phyloP scores from a whole-genome alignment of 192 early-diverging fungal species.

The Backusella liffmaniae region DNA sequence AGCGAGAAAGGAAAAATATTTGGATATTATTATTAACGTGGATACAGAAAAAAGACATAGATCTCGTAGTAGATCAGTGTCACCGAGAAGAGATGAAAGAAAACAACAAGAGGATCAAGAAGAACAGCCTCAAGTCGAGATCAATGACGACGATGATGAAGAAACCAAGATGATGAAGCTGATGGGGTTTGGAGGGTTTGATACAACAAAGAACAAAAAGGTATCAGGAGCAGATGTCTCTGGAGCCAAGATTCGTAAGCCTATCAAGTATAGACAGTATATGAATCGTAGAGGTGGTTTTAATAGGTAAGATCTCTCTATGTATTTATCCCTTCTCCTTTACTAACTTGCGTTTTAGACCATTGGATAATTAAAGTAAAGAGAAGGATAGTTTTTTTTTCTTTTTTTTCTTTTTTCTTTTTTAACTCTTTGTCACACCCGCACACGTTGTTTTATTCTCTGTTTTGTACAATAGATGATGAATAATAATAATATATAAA shows the following conservation, averaged over 20 bases:
- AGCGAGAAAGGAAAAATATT: background rate
- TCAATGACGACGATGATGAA: slow-evolving; percentile 46
- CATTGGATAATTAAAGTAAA: slow-evolving; percentile 18
- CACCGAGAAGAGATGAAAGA: background rate
- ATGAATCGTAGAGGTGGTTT: slow-evolving; percentile 94
- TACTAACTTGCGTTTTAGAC: slow-evolving; percentile 7
- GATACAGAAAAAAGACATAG: background rate
- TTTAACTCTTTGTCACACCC: background rate
- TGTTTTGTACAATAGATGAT: background rate
- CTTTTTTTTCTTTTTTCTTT: too few species aligned
- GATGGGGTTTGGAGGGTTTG: slow-evolving; percentile 90
- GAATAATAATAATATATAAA: background rate
- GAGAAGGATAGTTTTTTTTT: background rate
- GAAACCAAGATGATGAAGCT: slow-evolving; percentile 82
- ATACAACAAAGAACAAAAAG: slow-evolving; percentile 80
- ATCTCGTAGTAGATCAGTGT: background rate
- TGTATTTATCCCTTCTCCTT: too few species aligned
- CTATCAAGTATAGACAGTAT: slow-evolving; percentile 88
- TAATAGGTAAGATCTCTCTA: background rate
- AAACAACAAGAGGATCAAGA: background rate
- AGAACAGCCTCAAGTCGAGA: background rate
- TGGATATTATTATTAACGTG: background rate
- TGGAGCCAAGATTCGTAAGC: slow-evolving; percentile 80
- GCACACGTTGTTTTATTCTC: background rate
- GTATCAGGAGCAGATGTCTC: slow-evolving; percentile 73